These are phyloP conservation scores for Skeletonema potamos DNA, from an alignment of 108 stramenopile species.

Conservation along the genomic window DNA sequence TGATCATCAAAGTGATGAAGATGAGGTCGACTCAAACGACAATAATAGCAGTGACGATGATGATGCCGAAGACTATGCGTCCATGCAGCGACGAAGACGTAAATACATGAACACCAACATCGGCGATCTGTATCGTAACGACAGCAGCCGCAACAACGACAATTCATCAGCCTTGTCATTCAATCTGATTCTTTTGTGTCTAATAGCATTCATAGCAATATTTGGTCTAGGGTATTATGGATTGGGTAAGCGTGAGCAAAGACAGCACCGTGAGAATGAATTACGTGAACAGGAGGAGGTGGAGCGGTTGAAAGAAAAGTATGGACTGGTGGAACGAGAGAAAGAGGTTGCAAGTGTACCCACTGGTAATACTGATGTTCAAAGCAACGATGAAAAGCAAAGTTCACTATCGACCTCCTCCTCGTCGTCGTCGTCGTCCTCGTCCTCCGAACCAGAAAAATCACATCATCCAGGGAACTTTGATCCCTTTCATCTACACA, in stretches of 20 bases:
- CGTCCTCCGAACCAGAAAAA: neutral
- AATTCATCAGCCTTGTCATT: neutral
- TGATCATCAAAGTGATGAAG: too few species aligned
- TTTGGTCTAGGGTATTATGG: neutral
- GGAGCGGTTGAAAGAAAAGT: conserved; percentile 3
- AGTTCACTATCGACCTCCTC: too few species aligned
- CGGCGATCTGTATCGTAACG: neutral
- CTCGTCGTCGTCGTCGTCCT: too few species aligned
- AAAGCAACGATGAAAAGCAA: too few species aligned
- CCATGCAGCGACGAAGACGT: neutral
- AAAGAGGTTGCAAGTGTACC: neutral
- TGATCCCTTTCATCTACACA: conserved; percentile 16
- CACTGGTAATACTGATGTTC: neutral
- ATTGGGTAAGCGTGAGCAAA: neutral
- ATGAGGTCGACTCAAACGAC: too few species aligned
- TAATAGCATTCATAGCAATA: neutral
- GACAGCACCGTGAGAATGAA: neutral
- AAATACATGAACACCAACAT: neutral
- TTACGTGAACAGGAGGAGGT: neutral
- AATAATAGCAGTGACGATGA: neutral
- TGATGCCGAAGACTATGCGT: neutral
- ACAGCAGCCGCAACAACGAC: neutral
- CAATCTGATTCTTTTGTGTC: neutral
- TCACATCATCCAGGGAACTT: neutral
- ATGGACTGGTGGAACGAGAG: neutral